Evolutionary conservation across 1,284 basidiomycete species (phyloP), one percentile per base, ranked within the genome.

Genomic region (Melampsora abietis-canadensis): DNA sequence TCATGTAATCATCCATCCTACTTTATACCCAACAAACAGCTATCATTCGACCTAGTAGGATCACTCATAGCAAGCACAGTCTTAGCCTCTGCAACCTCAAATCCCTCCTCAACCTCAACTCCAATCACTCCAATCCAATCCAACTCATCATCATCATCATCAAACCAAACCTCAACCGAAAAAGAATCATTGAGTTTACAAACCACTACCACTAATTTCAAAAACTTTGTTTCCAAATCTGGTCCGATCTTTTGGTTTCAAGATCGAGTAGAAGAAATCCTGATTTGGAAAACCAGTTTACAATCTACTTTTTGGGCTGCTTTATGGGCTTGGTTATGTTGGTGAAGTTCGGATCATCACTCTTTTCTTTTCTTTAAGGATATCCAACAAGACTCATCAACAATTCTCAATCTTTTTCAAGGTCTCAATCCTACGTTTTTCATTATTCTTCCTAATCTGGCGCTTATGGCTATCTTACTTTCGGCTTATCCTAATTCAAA

Each of bases 121-220:
- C 37, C 10, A 40, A 40, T 3, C 14, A 10, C 10, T 40, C 37
- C 44, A 44, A 44, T 4, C 44, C 44, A 17, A 44, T 34, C 34
- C 34, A 17, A 4, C 4, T 15, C 40, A 10, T 15, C n/a, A 57
- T 21, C 7, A 4, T 61, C 34, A 64, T n/a, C 61, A 47, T n/a
- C 4, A 5, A 24, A 24, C 68, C 7, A 61, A 70, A 17, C 44
- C 34, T 62, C 46, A 31, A 54, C 65, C 57, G 68, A 65, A 47
- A 66, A 64, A 74, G 48, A 74, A 65, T 51, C 70, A 24, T 57
- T 74, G 10, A 74, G 70, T 31, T 51, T 67, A 30, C 73, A 54
- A 24, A 62, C 66, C 34, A 51, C 59, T 15, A 75, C 73, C 2
- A 59, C 62, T 15, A 74, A 74, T 46, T 74, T 74, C 31, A 74